These are phyloP conservation scores for Wallacemonas sp. DNA, from an alignment of 208 protist species.

Conservation along the genomic window DNA sequence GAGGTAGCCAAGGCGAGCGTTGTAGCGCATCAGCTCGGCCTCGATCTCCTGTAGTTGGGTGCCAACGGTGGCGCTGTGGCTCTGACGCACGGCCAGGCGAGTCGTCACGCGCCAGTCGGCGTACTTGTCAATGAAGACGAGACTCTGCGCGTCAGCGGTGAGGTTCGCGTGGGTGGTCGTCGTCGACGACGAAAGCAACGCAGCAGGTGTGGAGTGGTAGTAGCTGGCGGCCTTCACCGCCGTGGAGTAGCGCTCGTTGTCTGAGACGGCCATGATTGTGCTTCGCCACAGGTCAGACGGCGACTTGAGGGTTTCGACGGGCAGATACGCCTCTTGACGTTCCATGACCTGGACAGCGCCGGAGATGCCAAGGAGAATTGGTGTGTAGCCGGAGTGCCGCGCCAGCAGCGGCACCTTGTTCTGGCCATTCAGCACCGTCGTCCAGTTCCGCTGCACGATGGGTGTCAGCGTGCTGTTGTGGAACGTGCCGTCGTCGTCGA, in stretches of 20 bases:
- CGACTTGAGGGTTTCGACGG: slow-evolving; percentile 1
- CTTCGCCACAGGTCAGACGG: slow-evolving; percentile 7
- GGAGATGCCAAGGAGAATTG: slow-evolving; percentile 25
- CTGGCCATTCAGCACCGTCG: slow-evolving; percentile 31
- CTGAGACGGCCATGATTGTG: slow-evolving; percentile 1
- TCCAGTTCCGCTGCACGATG: not conserved
- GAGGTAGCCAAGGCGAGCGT: slow-evolving; percentile 17
- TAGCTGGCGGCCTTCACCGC: not conserved
- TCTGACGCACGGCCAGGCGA: not conserved
- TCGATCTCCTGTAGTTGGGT: slow-evolving; percentile 27
- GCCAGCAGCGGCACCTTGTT: slow-evolving; percentile 25
- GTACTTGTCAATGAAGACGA: not conserved
- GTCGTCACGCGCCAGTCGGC: slow-evolving; percentile 3
- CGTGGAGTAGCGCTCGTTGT: not conserved
- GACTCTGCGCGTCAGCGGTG: no score
- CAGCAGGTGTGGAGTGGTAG: slow-evolving; percentile 6
- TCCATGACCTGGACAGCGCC: slow-evolving; percentile 29
- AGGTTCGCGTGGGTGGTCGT: no score
- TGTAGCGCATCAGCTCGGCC: slow-evolving; percentile 16
- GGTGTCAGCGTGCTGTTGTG: not conserved
- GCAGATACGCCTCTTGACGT: slow-evolving; percentile 7
- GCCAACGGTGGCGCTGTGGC: not conserved
- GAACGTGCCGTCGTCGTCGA: not conserved
- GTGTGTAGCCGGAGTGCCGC: slow-evolving; percentile 31
- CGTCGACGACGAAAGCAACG: no score